phyloP scores from a whole-genome alignment of 805 yeast genomes.

The Scheffersomyces coipomensis region DNA sequence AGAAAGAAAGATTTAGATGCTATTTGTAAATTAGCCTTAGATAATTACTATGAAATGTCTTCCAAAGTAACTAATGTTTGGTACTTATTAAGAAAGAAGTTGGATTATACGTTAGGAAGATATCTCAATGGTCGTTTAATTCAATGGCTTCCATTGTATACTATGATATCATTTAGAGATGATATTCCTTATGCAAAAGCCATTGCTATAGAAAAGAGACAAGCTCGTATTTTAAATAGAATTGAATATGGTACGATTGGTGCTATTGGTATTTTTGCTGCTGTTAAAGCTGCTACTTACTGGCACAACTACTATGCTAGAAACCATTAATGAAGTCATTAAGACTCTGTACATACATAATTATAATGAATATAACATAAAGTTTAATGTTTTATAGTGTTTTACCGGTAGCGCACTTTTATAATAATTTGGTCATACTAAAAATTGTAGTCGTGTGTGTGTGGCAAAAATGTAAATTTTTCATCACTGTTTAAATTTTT shows the following conservation, averaged over 20 bases:
- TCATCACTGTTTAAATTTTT: too few relatives aligned
- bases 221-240: conserved; percentile 46
- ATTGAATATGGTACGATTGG: conserved; percentile 18
- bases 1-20: conserved; percentile 72
- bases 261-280: conserved; percentile 3
- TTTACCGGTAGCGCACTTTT: too few relatives aligned
- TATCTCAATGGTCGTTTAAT: conserved; percentile 45
- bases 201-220: conserved; percentile 51
- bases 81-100: conserved; percentile 62
- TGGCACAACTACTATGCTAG: neutral
- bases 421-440: too few relatives aligned
- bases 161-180: conserved; percentile 87
- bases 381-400: too few relatives aligned
- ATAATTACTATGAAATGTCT: conserved; percentile 85
- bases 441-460: too few relatives aligned
- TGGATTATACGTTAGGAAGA: conserved; percentile 66
- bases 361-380: too few relatives aligned
- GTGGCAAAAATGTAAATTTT: too few relatives aligned
- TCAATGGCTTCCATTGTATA: conserved; percentile 80
- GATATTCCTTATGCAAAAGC: conserved; percentile 80
- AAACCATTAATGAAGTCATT: too few relatives aligned
- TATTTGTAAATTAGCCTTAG: conserved; percentile 74
- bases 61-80: conserved; percentile 63
- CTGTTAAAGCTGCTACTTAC: conserved; percentile 3
- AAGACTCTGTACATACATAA: too few relatives aligned